Evolutionary conservation across 192 early-diverging fungal genomes (phyloP), one percentile per base, ranked within the genome.

Genomic region (Haplosporangium gracile): DNA sequence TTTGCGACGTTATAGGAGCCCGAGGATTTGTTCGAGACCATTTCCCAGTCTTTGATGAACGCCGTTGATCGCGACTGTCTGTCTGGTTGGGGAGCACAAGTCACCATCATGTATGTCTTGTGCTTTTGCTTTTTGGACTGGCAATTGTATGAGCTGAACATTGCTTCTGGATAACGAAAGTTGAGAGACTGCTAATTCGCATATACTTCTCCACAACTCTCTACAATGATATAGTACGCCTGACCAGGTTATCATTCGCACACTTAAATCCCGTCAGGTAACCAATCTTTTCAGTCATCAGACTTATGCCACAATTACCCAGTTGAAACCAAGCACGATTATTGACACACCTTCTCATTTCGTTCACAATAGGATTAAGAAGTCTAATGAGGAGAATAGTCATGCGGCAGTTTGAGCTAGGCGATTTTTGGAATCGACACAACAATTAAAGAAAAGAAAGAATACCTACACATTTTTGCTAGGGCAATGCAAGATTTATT

Each of bases 1-100:
- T 26, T 57, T 57, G 10, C 26, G 38, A 72, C 16, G 26, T 24
- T 55, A 68, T 77, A 89, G 88, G 89, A 95, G 80, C 98, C 99
- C 18, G 98, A 99, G 77, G 98, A 98, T 81, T 90, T 99, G 72
- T 99, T 99, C 82, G 98, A 99, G 91, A 97, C 96, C 72, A 96
- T 98, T 55, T 97, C 96, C 11, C 99, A 99, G 85, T 92, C 98
- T 10, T 88, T 99, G 68, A 90, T 99, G 87, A 97, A 94, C 87
- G 97, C 98, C 24, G 95, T 97, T 70, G 98, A 99, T 87, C 95
- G 99, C 80, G 97, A 99, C 88, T 95, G 96, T 39, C 82, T 97
- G 78, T 95, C 93, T 80, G 99, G 99, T 71, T 99, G 99, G 99
- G 99, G 99, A 88, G 97, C 95, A 68, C 91, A 97, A 68, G 98